phyloP scores from a whole-genome alignment of 2,329 filamentous ascomycete genomes.

The Cadophora sp. region DNA sequence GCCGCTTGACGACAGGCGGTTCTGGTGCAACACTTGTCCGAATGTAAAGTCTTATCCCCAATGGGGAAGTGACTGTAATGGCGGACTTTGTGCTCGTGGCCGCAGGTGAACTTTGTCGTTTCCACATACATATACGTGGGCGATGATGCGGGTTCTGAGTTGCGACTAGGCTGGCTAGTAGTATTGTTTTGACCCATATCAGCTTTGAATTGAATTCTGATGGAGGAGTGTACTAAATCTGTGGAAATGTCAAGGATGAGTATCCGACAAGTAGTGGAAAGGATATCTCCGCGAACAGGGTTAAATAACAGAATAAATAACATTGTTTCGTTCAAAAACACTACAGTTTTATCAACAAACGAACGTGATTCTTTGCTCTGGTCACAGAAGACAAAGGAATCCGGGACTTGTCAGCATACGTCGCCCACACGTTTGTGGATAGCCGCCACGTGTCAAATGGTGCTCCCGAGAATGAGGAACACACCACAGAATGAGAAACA shows the following conservation, averaged over 20 bases:
- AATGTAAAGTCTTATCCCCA: not conserved
- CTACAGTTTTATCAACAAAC: no score
- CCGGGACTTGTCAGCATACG: no score
- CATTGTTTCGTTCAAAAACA: no score
- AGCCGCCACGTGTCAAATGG: no score
- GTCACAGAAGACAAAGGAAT: no score
- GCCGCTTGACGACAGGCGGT: not conserved
- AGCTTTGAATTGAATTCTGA: not conserved
- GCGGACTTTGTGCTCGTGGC: not conserved
- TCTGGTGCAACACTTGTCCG: not conserved
- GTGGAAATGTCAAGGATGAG: not conserved
- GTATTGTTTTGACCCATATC: not conserved
- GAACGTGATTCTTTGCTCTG: no score
- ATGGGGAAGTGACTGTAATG: not conserved
- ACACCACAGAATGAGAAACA: no score
- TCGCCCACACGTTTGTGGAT: no score
- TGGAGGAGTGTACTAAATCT: not conserved
- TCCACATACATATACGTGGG: not conserved
- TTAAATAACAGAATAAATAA: not conserved
- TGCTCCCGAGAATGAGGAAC: no score
- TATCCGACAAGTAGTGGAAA: not conserved
- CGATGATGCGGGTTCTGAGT: not conserved
- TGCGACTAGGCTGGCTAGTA: not conserved
- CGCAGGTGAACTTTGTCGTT: not conserved
- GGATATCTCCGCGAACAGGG: not conserved